A percentile compares a stretch with the other conserved stretches of the same genome.
These are phyloP conservation scores for bread wheat (Triticum aestivum) DNA, from an alignment of 176 grass and related monocot genomes.

Conservation along the genomic window DNA sequence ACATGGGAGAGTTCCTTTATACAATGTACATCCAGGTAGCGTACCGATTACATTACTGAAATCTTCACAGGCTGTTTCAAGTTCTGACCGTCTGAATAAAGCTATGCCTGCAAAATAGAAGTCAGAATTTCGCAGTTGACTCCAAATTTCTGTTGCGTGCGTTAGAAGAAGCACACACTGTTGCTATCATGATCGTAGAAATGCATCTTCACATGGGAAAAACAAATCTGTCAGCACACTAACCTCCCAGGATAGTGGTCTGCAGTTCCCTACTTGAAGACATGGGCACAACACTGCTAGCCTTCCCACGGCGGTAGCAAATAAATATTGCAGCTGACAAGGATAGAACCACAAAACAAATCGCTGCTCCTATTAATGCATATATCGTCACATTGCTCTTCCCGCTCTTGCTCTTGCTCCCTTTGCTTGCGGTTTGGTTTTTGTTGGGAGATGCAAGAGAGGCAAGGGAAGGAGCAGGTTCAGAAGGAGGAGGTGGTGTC, in stretches of 20 bases:
- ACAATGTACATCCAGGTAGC: constrained; percentile 52
- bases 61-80: constrained; percentile 82
- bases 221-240: constrained; percentile 12
- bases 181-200: background rate
- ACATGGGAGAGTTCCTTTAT: constrained; percentile 87
- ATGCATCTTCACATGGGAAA: background rate
- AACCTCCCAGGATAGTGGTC: constrained; percentile 57
- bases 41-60: constrained; percentile 83
- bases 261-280: constrained; percentile 57
- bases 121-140: background rate
- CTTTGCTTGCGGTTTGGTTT: background rate
- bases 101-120: constrained; percentile 54
- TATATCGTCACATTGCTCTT: background rate
- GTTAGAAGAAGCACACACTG: background rate
- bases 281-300: constrained; percentile 65
- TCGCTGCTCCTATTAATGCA: constrained; percentile 41
- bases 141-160: constrained; percentile 7
- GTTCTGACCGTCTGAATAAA: constrained; percentile 54
- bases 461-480: background rate
- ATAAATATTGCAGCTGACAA: constrained; percentile 36
- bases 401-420: constrained; percentile 24
- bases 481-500: constrained; percentile 8
- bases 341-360: constrained; percentile 34
- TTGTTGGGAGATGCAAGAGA: background rate
- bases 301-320: constrained; percentile 41